Conservation (phyloP, 2,329 filamentous ascomycete genomes). For the Tolypocladium guangdongense region DNA sequence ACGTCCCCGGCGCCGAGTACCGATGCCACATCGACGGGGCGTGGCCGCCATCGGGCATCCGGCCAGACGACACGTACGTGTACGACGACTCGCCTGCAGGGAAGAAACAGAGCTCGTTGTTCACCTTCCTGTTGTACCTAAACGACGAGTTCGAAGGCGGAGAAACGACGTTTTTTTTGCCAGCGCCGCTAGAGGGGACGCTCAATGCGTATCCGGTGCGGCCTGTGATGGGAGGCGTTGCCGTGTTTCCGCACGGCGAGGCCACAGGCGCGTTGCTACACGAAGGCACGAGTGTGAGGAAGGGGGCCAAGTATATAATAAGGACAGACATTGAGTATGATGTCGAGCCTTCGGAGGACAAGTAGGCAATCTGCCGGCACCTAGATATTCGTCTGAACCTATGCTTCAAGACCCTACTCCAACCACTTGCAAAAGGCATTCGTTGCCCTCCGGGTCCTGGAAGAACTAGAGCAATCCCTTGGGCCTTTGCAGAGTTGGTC, state of each 20-base stretch:
- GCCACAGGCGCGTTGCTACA: constrained; percentile 54
- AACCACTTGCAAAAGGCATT: too few species aligned
- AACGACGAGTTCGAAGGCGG: constrained; percentile 64
- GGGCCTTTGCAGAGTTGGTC: too few species aligned
- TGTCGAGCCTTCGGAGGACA: constrained; percentile 27
- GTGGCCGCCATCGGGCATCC: constrained; percentile 60
- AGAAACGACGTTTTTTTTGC: constrained; percentile 62
- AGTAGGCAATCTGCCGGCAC: background rate
- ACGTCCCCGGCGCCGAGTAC: constrained; percentile 63
- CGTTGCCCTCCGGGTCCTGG: too few species aligned
- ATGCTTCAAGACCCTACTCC: too few species aligned
- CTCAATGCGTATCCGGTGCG: constrained; percentile 60
- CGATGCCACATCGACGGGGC: constrained; percentile 61
- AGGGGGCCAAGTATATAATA: constrained; percentile 58
- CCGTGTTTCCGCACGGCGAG: constrained; percentile 61
- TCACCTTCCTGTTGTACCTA: constrained; percentile 58
- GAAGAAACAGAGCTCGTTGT: constrained; percentile 54
- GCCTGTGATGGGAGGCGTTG: constrained; percentile 57
- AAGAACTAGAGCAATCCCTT: too few species aligned
- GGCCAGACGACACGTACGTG: constrained; percentile 45
- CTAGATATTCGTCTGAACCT: background rate
- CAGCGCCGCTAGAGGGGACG: constrained; percentile 49
- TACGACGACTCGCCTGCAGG: constrained; percentile 53
- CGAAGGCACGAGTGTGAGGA: constrained; percentile 59
- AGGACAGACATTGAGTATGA: constrained; percentile 63